A percentile compares a stretch with the other conserved stretches of the same genome.
Evolutionary conservation across 495 filamentous ascomycete species (phyloP).

Genomic region (Endocarpon pusillum): DNA sequence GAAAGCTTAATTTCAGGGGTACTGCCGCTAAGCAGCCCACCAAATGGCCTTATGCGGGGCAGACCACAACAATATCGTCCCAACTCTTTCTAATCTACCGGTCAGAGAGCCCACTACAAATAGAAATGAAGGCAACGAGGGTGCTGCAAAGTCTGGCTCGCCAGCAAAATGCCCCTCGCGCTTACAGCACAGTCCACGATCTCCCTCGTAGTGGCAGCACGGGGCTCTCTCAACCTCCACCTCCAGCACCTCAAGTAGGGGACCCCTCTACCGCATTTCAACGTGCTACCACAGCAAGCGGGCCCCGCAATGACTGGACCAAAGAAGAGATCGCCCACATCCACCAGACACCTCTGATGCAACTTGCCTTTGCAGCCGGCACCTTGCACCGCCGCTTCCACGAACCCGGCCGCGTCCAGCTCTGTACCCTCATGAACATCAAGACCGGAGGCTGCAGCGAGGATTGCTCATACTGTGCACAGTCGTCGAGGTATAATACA

Average conservation of each 20-base stretch:
- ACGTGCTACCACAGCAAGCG: slow-evolving; percentile 37
- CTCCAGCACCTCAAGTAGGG: slow-evolving; percentile 13
- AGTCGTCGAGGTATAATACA: slow-evolving; percentile 64
- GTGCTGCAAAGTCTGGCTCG: too few relatives aligned
- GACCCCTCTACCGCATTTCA: slow-evolving; percentile 24
- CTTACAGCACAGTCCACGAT: slow-evolving; percentile 28
- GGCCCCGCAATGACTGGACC: slow-evolving; percentile 55
- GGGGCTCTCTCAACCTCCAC: slow-evolving; percentile 6
- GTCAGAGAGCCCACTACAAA: too few relatives aligned
- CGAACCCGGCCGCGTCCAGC: slow-evolving; percentile 59
- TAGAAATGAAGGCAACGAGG: too few relatives aligned
- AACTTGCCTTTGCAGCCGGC: slow-evolving; percentile 58
- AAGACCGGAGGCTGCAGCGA: slow-evolving; percentile 83
- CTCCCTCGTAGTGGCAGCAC: slow-evolving; percentile 18
- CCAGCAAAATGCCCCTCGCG: too few relatives aligned
- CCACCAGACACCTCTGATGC: slow-evolving; percentile 61
- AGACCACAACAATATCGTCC: too few relatives aligned
- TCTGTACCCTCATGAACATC: slow-evolving; percentile 88
- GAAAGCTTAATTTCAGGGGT: too few relatives aligned
- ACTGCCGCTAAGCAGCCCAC: too few relatives aligned
- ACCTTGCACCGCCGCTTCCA: slow-evolving; percentile 60
- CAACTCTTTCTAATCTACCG: too few relatives aligned
- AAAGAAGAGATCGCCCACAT: slow-evolving; percentile 58
- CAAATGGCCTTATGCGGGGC: too few relatives aligned
- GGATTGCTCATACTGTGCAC: slow-evolving; percentile 79